These are phyloP conservation scores for Chaetomiaceae sp. DNA, from an alignment of 2,329 filamentous ascomycete species.

Conservation along the genomic window DNA sequence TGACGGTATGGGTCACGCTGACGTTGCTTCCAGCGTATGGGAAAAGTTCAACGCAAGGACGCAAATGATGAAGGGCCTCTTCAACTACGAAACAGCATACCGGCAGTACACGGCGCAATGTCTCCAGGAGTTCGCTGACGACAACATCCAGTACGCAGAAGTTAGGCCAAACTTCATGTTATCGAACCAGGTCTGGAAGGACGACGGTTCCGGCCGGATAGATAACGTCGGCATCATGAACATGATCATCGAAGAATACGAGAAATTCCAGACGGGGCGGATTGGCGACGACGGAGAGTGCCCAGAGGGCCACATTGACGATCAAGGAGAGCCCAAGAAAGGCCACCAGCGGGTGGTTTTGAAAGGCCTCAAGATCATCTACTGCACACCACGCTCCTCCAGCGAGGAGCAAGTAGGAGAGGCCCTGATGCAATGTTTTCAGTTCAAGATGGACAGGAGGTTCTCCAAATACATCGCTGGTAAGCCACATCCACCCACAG, in stretches of 20 bases:
- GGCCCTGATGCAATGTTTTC: conserved; percentile 58
- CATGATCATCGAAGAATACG: conserved; percentile 54
- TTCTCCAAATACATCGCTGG: conserved; percentile 61
- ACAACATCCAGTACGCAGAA: conserved; percentile 68
- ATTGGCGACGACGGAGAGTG: conserved; percentile 44
- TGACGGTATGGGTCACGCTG: neutral
- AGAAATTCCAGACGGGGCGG: conserved; percentile 39
- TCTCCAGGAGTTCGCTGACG: conserved; percentile 57
- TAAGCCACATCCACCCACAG: conserved; percentile 32
- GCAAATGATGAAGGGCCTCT: conserved; percentile 67
- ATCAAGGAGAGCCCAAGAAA: conserved; percentile 42
- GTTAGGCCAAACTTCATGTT: conserved; percentile 66
- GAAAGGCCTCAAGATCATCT: conserved; percentile 65
- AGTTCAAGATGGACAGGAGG: conserved; percentile 46
- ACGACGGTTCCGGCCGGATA: conserved; percentile 51
- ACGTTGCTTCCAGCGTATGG: conserved; percentile 35
- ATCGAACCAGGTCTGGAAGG: conserved; percentile 55
- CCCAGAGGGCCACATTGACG: too few species aligned
- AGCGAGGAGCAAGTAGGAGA: conserved; percentile 40
- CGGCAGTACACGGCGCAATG: conserved; percentile 55
- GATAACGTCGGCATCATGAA: conserved; percentile 56
- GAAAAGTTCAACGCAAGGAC: conserved; percentile 64
- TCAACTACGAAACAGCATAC: conserved; percentile 63
- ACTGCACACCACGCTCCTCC: conserved; percentile 64
- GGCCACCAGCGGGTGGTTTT: conserved; percentile 41